Percentiles rank a stretch among this genome's conserved stretches.
Conservation (phyloP, 2,329 filamentous ascomycete genomes). For the Atkinsonella texensis region DNA sequence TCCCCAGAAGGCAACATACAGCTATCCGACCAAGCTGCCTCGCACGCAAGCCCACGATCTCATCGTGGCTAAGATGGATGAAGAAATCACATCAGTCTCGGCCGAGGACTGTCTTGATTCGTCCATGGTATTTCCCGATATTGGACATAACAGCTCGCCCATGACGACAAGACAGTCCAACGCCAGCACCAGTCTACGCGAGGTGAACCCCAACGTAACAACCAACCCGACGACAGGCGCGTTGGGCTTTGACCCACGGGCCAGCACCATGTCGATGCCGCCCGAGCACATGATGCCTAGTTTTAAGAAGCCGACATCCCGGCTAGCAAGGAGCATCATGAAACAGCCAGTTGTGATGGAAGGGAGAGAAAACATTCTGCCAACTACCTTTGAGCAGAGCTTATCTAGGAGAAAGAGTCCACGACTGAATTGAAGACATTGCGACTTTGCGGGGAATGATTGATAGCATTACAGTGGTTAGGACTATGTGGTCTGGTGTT, state of each 20-base stretch:
- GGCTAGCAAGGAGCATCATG: constrained; percentile 23
- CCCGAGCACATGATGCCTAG: constrained; percentile 33
- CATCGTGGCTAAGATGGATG: constrained; percentile 31
- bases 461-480: neutral
- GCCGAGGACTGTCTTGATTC: constrained; percentile 15
- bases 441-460: neutral
- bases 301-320: constrained; percentile 30
- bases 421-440: constrained; percentile 25
- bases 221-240: constrained; percentile 26
- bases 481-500: neutral
- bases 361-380: constrained; percentile 40
- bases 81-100: constrained; percentile 6
- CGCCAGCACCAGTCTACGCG: constrained; percentile 36
- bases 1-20: constrained; percentile 68
- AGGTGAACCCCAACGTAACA: constrained; percentile 41
- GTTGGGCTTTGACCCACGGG: constrained; percentile 29
- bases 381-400: constrained; percentile 32
- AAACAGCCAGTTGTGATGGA: constrained; percentile 22
- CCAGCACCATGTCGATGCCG: constrained; percentile 29
- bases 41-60: constrained; percentile 46
- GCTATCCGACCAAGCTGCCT: constrained; percentile 69
- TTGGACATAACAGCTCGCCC: constrained; percentile 17
- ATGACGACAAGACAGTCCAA: constrained; percentile 4
- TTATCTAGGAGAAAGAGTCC: constrained; percentile 43
- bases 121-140: constrained; percentile 22